Percentiles rank a stretch among this genome's conserved stretches.
phyloP scores from a whole-genome alignment of 495 filamentous ascomycete genomes.

The Aspergillus panamensis region DNA sequence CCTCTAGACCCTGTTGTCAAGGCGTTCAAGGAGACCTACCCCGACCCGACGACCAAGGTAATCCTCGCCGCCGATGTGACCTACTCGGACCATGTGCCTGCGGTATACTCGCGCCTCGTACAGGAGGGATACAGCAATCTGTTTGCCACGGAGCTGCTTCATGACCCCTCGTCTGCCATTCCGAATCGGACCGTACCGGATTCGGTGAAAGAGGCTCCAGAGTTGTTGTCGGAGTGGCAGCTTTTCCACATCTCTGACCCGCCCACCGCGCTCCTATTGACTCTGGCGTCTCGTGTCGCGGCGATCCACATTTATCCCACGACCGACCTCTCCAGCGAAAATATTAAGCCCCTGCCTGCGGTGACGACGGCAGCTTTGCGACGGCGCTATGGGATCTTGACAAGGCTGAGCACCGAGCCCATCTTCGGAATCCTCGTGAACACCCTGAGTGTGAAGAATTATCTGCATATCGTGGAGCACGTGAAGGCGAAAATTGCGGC shows the following conservation, averaged over 20 bases:
- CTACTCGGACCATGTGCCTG: conserved; percentile 65
- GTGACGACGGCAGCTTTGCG: conserved; percentile 61
- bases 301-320: conserved; percentile 76
- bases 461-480: conserved; percentile 72
- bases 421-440: conserved; percentile 94
- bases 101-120: conserved; percentile 47
- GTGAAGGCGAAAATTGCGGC: conserved; percentile 65
- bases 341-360: conserved; percentile 42
- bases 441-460: conserved; percentile 87
- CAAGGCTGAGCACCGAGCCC: conserved; percentile 71
- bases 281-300: conserved; percentile 76
- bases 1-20: conserved; percentile 52
- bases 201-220: conserved; percentile 42
- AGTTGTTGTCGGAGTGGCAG: conserved; percentile 63
- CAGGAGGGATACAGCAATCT: conserved; percentile 65
- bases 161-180: conserved; percentile 73
- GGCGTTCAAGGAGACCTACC: conserved; percentile 67
- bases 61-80: conserved; percentile 89
- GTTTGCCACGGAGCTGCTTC: conserved; percentile 65
- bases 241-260: conserved; percentile 90
- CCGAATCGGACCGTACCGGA: conserved; percentile 75
- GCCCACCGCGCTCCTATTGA: conserved; percentile 78
- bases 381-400: conserved; percentile 82
- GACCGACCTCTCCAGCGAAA: conserved; percentile 28
- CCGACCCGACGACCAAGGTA: conserved; percentile 57